phyloP scores from a whole-genome alignment of 257 asterid genomes.

The Solanum lycopersicoides region DNA sequence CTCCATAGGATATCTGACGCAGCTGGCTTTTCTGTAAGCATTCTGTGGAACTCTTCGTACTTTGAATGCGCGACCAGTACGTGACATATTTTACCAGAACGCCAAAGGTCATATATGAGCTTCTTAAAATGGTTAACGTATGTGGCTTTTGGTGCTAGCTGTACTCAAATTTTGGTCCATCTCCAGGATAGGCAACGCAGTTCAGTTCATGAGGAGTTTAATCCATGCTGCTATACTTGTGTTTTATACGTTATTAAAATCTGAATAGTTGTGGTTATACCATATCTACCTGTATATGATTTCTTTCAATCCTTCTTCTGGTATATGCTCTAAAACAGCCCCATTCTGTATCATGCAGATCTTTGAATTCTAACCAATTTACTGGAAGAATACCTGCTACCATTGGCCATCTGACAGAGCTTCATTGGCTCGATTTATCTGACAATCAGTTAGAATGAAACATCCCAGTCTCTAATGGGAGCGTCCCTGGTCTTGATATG shows the following conservation, averaged over 20 bases:
- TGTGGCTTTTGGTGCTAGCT: not conserved
- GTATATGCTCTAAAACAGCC: not conserved
- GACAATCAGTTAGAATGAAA: slow-evolving; percentile 63
- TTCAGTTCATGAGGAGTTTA: not conserved
- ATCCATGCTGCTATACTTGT: not conserved
- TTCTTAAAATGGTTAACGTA: not conserved
- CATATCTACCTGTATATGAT: not conserved
- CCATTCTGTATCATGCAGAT: slow-evolving; percentile 28
- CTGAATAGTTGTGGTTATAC: not conserved
- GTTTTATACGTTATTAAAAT: not conserved
- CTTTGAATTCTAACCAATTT: slow-evolving; percentile 63
- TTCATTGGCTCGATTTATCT: slow-evolving; percentile 79
- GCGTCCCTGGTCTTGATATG: slow-evolving; percentile 81
- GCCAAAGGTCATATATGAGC: not conserved
- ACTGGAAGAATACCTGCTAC: slow-evolving; percentile 67
- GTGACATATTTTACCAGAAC: not conserved
- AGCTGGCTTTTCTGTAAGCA: slow-evolving; percentile 60
- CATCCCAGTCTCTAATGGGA: slow-evolving; percentile 67
- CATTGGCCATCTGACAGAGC: slow-evolving; percentile 54
- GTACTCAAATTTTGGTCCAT: not conserved
- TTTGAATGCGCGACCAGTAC: not conserved
- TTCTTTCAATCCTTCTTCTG: not conserved
- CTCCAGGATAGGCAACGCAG: not conserved
- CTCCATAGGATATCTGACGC: slow-evolving; percentile 53
- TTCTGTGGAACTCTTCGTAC: not conserved